Evolutionary conservation across 768 basidiomycete species (phyloP), one percentile per base, ranked within the genome.

Genomic region (Boletus reticuloceps): DNA sequence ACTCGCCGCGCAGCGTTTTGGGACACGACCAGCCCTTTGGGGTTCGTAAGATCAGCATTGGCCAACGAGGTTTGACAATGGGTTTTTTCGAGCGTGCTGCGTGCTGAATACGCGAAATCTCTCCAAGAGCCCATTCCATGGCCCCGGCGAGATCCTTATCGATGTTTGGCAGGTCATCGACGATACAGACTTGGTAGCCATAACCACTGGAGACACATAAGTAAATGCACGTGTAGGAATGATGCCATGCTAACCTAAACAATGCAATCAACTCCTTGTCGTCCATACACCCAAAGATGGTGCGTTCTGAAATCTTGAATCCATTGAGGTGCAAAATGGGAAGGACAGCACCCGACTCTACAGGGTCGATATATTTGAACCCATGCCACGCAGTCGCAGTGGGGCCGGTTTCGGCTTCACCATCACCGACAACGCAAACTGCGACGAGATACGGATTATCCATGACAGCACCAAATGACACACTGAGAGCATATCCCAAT

Each of bases 221-320:
- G 44, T 39, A 5, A 27, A 42, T 49, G 22, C 12, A 16, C n/a
- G 19, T 37, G 40, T 25, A 10, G 34, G 31, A 25, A 9, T n/a
- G 29, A 40, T 4, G 27, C 0, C 9, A 22, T 17, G 19, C 51
- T 29, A 53, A 86, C 89, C 82, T 84, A 79, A 91, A 94, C 25
- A 93, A 74, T 0, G 85, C 74, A 17, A 75, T 79, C 27, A 94
- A 72, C 67, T 95, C 94, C 63, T 88, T 85, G 67, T 96, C 79
- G 64, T 95, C 93, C 91, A 95, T 94, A 20, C 86, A 86, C 39
- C 93, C 94, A 55, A 85, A 88, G 55, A 97, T 88, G 16, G 94
- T 95, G 37, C 91, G 82, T 66, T 94, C 91, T 0, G 89, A 91
- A 25, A 25, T 25, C 25, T 25, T 89, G 80, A 91, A 92, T 16